These are phyloP conservation scores for Malassezia furfur DNA, from an alignment of 1,284 basidiomycete genomes.

Conservation along the genomic window DNA sequence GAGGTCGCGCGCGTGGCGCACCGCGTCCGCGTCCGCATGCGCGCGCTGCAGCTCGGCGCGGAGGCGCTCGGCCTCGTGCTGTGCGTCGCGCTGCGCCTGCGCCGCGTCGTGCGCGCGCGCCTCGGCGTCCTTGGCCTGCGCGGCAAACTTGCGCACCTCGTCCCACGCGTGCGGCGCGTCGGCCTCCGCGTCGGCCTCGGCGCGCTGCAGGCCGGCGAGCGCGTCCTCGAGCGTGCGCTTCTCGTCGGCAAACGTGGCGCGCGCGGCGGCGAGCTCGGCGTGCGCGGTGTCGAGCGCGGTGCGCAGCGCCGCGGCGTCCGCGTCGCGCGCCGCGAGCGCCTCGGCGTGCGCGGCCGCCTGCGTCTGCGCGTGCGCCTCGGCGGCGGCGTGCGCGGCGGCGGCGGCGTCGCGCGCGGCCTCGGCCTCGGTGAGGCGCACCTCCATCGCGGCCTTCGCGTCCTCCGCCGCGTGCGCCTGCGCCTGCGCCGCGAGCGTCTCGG, in stretches of 20 bases:
- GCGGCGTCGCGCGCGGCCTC: conserved; percentile 55
- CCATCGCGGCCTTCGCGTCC: conserved; percentile 57
- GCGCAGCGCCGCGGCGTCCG: conserved; percentile 53
- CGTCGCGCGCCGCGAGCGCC: conserved; percentile 57
- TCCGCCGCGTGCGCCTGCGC: conserved; percentile 53
- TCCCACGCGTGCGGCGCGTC: conserved; percentile 56
- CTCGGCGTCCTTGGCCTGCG: conserved; percentile 68
- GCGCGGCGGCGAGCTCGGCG: conserved; percentile 54
- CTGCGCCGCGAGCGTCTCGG: conserved; percentile 19
- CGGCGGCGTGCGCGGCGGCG: conserved; percentile 61
- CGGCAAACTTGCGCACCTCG: conserved; percentile 54
- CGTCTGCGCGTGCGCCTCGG: conserved; percentile 55
- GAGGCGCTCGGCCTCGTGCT: conserved; percentile 63
- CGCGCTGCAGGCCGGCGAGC: conserved; percentile 33
- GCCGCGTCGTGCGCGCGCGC: conserved; percentile 65
- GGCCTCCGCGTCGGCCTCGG: conserved; percentile 31
- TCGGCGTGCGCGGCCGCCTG: conserved; percentile 53
- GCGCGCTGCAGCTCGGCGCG: conserved; percentile 27
- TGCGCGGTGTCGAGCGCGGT: conserved; percentile 51
- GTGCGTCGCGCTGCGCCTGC: conserved; percentile 55
- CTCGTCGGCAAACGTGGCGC: conserved; percentile 63
- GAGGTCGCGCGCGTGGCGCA: conserved; percentile 53
- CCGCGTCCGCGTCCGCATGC: conserved; percentile 21
- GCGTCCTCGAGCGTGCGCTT: conserved; percentile 43
- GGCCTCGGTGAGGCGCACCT: conserved; percentile 54